These are phyloP conservation scores for Myxozyma vanderwaltii DNA, from an alignment of 805 yeast genomes.

Conservation along the genomic window DNA sequence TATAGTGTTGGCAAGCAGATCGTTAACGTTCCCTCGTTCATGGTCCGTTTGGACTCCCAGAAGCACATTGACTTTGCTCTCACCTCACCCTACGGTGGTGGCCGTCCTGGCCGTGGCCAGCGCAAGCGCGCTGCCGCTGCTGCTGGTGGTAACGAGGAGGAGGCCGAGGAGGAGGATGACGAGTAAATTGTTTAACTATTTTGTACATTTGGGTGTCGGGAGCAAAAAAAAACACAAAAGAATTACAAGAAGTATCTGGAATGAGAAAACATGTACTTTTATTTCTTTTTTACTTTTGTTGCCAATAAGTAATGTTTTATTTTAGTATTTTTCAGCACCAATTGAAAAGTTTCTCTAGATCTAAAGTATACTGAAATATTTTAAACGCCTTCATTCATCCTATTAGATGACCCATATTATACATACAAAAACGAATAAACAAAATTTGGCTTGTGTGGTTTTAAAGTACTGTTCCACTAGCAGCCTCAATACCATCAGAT, in stretches of 20 bases:
- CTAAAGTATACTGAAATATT: not conserved
- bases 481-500: conserved; percentile 33
- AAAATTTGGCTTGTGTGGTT: not conserved
- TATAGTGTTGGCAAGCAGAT: conserved; percentile 92
- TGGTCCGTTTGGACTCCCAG: conserved; percentile 99
- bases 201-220: conserved; percentile 22
- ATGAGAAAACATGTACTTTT: conserved; percentile 5
- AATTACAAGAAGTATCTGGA: not conserved
- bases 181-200: conserved; percentile 20
- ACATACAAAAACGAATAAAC: no score
- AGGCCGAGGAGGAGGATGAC: conserved; percentile 62
- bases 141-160: conserved; percentile 74
- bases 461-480: conserved; percentile 4
- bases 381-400: not conserved
- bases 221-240: not conserved
- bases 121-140: conserved; percentile 69
- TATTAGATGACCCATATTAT: not conserved
- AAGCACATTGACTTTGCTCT: conserved; percentile 99
- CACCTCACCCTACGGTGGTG: conserved; percentile 99
- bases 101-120: conserved; percentile 99
- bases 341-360: conserved; percentile 14
- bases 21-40: conserved; percentile 98
- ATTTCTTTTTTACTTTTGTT: not conserved
- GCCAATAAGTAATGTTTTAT: conserved; percentile 18
- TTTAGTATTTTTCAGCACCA: conserved; percentile 5